phyloP scores from a whole-genome alignment of 768 basidiomycete genomes.

The Mycena capillaripes region DNA sequence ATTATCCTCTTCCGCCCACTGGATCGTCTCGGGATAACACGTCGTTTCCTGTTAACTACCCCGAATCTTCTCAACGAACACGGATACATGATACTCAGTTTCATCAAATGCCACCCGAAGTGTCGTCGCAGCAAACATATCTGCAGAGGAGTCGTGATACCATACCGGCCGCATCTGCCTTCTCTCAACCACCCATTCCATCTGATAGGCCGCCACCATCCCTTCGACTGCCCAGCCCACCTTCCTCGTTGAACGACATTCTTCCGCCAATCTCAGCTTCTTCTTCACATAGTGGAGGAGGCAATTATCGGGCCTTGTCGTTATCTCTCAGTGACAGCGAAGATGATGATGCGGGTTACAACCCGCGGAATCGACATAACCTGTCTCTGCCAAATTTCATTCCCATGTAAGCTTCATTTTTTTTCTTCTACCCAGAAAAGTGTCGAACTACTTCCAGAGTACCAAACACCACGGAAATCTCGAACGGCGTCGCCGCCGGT shows the following conservation, averaged over 20 bases:
- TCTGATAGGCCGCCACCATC: conserved; percentile 21
- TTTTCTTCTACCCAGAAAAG: background rate
- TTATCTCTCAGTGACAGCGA: conserved; percentile 1
- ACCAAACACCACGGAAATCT: background rate
- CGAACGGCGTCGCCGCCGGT: background rate
- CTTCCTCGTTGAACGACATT: background rate
- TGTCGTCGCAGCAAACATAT: background rate
- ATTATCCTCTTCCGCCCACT: background rate
- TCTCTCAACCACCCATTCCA: conserved; percentile 9
- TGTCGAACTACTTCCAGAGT: background rate
- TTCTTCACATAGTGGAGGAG: background rate
- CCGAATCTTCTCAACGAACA: conserved; percentile 25
- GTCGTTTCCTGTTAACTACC: conserved; percentile 7
- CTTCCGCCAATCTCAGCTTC: background rate
- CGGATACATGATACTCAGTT: background rate
- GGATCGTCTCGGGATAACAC: background rate
- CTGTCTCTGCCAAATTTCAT: conserved; percentile 19
- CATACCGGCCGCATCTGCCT: background rate
- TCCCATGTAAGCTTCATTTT: conserved; percentile 19
- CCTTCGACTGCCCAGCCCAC: conserved; percentile 8
- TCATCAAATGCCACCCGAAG: background rate
- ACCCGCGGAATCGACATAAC: background rate
- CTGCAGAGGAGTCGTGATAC: background rate
- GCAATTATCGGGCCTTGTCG: background rate
- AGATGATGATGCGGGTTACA: background rate